Evolutionary conservation across 73 alveolate species (phyloP), one percentile per base, ranked within the genome.

Genomic region (Paramecium octaurelia): DNA sequence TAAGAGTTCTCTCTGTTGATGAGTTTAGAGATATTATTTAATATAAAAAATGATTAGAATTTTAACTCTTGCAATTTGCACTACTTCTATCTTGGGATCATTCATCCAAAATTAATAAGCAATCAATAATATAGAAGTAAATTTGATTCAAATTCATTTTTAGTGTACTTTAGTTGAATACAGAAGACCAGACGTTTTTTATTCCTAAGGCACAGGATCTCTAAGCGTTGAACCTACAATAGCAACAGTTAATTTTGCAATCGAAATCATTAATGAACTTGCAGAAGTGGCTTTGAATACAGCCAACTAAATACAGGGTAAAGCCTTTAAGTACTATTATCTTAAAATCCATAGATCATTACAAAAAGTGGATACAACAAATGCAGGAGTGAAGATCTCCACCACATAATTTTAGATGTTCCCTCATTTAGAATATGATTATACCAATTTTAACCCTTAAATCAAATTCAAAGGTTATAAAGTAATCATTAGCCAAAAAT

Each of bases 351-450:
- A 18, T 23, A 80, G 91, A 80, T 80, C 91, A 10, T 46, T 80
- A 10, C 3, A 44, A 44, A 7, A 54, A 42, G 43, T 46, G 12
- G 50, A 80, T 3, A 44, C 70, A 11, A 6, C 91, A 11, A 48
- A 48, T 44, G 57, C 76, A 16, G 57, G 46, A 23, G n/a, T 80
- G 23, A 80, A 80, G 29, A 80, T 80, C 46, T 16, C 91, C 1
- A 80, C 91, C 18, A 80, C 91, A 10, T 80, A 40, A 40, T 80
- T 80, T 80, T 80, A 59, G 16, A 38, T 80, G 75, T 80, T 44
- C 23, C 91, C 91, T 24, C 29, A 44, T 80, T 4, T 18, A 7
- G 91, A 80, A 12, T 80, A 80, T 80, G 73, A 48, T 24, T 31
- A 80, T 54, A 3, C 31, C 7, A 4, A 54, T 54, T 31, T 11